Conservation (phyloP, 345 rosid species). For the Limnanthes douglasii region DNA sequence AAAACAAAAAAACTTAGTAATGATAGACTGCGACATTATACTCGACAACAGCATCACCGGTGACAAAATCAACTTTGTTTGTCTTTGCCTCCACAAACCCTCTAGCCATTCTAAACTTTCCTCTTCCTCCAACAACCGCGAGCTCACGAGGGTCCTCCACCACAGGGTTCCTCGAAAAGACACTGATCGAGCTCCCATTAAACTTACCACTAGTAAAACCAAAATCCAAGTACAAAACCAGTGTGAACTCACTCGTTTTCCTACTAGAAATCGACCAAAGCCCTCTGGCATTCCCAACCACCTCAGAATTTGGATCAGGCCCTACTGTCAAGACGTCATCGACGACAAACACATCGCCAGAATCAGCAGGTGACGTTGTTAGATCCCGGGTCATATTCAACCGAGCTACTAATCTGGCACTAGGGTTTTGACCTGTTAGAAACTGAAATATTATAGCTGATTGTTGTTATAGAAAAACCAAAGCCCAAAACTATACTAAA, state of each 20-base stretch:
- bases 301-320: conserved; percentile 15
- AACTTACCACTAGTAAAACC: conserved; percentile 25
- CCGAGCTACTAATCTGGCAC: too few species aligned
- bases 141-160: conserved; percentile 21
- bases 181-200: conserved; percentile 29
- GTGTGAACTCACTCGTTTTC: not conserved
- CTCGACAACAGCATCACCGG: conserved; percentile 25
- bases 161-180: conserved; percentile 28
- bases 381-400: too few species aligned
- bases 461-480: too few species aligned
- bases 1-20: too few species aligned
- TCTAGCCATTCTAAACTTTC: conserved; percentile 27
- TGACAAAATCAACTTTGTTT: conserved; percentile 9
- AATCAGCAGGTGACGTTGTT: conserved; percentile 7
- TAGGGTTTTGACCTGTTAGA: too few species aligned
- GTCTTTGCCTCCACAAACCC: conserved; percentile 22
- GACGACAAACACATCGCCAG: conserved; percentile 16
- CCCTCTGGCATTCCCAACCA: conserved; percentile 30
- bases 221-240: conserved; percentile 15
- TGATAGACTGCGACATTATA: conserved; percentile 22
- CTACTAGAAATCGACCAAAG: conserved; percentile 19
- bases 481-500: too few species aligned
- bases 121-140: conserved; percentile 41
- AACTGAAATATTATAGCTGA: too few species aligned
- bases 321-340: conserved; percentile 33